Evolutionary conservation across 2,329 filamentous ascomycete species (phyloP).

Genomic region (Helicocarpus griseus): DNA sequence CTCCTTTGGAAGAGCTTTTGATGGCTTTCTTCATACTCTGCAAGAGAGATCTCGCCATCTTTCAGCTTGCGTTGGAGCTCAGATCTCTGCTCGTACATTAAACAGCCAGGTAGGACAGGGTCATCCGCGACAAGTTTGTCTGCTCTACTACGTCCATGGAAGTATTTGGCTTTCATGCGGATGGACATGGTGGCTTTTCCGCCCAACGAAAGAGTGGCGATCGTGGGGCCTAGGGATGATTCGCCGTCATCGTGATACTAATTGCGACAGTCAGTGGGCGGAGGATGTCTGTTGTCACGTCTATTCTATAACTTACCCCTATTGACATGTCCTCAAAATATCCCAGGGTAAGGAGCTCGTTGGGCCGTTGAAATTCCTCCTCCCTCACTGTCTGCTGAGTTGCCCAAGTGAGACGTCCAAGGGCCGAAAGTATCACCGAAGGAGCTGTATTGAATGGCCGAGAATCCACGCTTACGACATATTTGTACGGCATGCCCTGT

Average conservation of each 20-base stretch:
- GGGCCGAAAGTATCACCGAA: slow-evolving; percentile 32
- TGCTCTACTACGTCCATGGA: slow-evolving; percentile 17
- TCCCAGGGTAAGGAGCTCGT: slow-evolving; percentile 46
- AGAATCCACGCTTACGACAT: slow-evolving; percentile 41
- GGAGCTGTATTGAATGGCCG: slow-evolving; percentile 34
- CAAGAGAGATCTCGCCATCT: slow-evolving; percentile 12
- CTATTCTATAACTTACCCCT: slow-evolving; percentile 25
- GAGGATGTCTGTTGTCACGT: neutral
- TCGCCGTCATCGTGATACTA: slow-evolving; percentile 54
- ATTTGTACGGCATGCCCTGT: slow-evolving; percentile 52
- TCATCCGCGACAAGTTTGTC: slow-evolving; percentile 18
- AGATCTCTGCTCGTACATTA: slow-evolving; percentile 15
- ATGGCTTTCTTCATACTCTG: slow-evolving; percentile 14
- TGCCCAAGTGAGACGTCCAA: slow-evolving; percentile 47
- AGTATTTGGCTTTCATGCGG: slow-evolving; percentile 46
- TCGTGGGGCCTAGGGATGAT: slow-evolving; percentile 43
- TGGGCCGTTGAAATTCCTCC: slow-evolving; percentile 34
- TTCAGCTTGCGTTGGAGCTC: slow-evolving; percentile 16
- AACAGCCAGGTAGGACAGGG: slow-evolving; percentile 24
- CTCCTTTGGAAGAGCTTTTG: neutral
- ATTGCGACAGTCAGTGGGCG: neutral
- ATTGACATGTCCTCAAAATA: slow-evolving; percentile 49
- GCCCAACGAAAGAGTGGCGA: slow-evolving; percentile 47
- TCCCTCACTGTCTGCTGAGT: slow-evolving; percentile 29
- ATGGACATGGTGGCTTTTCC: slow-evolving; percentile 43